phyloP scores from a whole-genome alignment of 345 rosid species.

The Hibiscus trionum region DNA sequence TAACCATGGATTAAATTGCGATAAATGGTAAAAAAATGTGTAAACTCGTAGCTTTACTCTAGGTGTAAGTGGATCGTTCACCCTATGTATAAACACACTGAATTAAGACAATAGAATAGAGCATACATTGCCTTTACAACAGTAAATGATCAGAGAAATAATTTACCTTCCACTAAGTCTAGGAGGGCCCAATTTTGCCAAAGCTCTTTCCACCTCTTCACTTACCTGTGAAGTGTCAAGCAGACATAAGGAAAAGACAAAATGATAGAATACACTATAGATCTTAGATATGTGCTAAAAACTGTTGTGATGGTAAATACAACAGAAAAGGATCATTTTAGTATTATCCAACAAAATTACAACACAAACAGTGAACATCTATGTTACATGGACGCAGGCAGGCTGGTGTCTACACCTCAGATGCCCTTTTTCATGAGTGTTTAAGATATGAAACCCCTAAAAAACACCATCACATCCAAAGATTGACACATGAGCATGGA shows the following conservation, averaged over 20 bases:
- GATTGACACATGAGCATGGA: neutral
- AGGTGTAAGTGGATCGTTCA: no score
- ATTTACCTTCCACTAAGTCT: slow-evolving; percentile 74
- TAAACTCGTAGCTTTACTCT: no score
- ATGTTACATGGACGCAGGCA: neutral
- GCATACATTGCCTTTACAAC: neutral
- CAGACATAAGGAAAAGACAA: neutral
- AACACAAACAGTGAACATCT: neutral
- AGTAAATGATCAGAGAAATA: neutral
- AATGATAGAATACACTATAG: neutral
- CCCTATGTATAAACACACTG: no score
- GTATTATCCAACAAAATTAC: neutral
- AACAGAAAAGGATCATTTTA: neutral
- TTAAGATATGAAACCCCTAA: neutral
- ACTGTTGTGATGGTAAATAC: neutral
- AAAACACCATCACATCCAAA: neutral
- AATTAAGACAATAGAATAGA: neutral
- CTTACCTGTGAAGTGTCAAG: slow-evolving; percentile 59
- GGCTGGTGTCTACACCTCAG: neutral
- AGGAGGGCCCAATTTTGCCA: slow-evolving; percentile 87
- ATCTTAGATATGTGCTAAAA: neutral
- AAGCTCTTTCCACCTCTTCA: slow-evolving; percentile 98
- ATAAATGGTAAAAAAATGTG: no score
- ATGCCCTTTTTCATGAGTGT: neutral
- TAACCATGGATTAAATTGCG: no score